Evolutionary conservation across 1,139 yeast genomes (phyloP), one percentile per base, ranked within the genome.

Genomic region (Pichia terricola): DNA sequence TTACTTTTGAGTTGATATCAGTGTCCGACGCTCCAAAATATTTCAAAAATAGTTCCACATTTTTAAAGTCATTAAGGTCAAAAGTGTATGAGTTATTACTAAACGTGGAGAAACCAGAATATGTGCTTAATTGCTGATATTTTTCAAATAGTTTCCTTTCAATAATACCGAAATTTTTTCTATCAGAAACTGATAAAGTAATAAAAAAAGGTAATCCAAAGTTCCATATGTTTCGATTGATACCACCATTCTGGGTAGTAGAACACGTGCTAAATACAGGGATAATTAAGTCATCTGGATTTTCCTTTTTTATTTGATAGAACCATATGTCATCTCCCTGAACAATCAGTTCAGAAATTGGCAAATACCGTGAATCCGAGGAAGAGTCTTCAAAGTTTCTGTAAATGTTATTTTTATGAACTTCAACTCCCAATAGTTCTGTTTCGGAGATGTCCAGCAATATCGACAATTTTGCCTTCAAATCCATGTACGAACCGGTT

Each of bases 201-300:
- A 87, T 68, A 56, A 87, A 81, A 53, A 86, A 76, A 2, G 97
- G 96, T 3, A 81, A 62, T 2, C 88, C 94, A 64, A 85, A 83
- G 9, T 56, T 57, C 9, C 50, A 54, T 26, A 50, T 48, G 45
- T 50, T 62, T 56, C 56, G 73, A 44, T 53, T 68, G 45, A 73
- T 34, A 11, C 33, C 33, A 8, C 11, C 33, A 37, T 27, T 37
- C 9, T 35, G 22, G 26, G 9, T 10, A 7, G 26, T 75, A 16
- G 68, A 64, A 1, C 68, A 68, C 1, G 81, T 70, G 57, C 73
- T 81, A 46, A 79, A 66, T 0, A 87, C 85, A 0, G 96, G 95
- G 3, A 87, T 69, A 33, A 85, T 69, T 16, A 79, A 52, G 50
- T 78, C 81, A 2, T 61, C 61, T 3, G 34, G 25, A 0, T 68